Base-by-base conservation (phyloP, 1,284 basidiomycete genomes). In the Caloboletus inedulis region DNA sequence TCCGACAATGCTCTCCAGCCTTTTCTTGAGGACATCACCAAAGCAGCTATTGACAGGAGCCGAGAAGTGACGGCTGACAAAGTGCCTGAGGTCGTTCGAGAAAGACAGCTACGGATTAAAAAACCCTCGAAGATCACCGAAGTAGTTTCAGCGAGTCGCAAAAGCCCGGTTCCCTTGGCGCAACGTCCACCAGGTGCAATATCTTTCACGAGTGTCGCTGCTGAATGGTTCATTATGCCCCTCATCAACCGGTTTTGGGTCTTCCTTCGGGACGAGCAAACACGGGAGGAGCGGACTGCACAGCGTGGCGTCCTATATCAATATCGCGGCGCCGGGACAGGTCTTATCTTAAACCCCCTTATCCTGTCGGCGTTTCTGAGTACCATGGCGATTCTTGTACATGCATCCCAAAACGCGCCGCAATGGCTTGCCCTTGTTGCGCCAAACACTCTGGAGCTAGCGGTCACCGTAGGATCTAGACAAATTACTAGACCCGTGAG, bases 231-330 rank as follows among this genome's bases (percentile, higher is more conserved):
- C 70, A 80, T 97, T 48, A 82, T 87, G 50, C 96, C 96, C 0
- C 74, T 98, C 30, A 80, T 98, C 66, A 90, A 93, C 61, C 84
- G 87, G 8, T 96, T 98, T 70, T 96, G 93, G 91, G 66, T 80
- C n/a, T 90, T 93, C 70, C 80, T 94, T 40, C 82, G 89, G 14
- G 90, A 94, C 61, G 85, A 90, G 61, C 81, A 88, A 58, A 78
- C 80, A 8, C 78, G 89, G 29, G 89, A 92, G 63, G 77, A 81
- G 43, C 78, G 88, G 42, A 87, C 84, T 2, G 72, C 81, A 0
- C 74, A 77, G 48, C 69, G 72, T 46, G 73, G 69, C 37, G 71
- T 67, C 43, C 64, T 81, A 41, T 74, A 75, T 48, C 77, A 74
- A 46, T 91, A 91, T 61, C 77, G 77, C 39, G 80, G 86, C 2